Evolutionary conservation across 106 monocot species (phyloP).

Genomic region (Iris macrosiphon): DNA sequence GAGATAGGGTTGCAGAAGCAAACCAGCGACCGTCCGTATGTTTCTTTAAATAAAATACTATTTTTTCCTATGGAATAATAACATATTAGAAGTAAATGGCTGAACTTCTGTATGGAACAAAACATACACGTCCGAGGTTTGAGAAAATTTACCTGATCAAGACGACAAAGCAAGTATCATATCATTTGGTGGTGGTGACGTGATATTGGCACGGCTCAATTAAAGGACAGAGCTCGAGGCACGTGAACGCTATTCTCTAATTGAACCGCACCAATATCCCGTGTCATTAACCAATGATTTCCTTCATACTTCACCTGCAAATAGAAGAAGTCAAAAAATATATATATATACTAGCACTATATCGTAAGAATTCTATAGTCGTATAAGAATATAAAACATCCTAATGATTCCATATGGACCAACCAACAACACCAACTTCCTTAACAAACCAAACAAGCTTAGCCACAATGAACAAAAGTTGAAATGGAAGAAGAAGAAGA

Average conservation of each 20-base stretch:
- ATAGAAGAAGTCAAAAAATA: too few relatives aligned
- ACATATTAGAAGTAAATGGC: too few relatives aligned
- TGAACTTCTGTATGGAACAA: too few relatives aligned
- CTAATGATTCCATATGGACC: background rate
- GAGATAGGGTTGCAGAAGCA: too few relatives aligned
- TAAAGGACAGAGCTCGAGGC: conserved; percentile 20
- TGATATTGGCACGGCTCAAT: conserved; percentile 86
- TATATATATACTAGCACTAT: background rate
- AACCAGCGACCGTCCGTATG: too few relatives aligned
- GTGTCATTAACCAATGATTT: background rate
- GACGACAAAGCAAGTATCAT: too few relatives aligned
- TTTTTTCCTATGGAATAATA: too few relatives aligned
- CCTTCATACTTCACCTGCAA: background rate
- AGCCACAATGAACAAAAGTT: too few relatives aligned
- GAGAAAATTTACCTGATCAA: too few relatives aligned
- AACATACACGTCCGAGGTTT: too few relatives aligned
- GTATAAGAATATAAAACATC: background rate
- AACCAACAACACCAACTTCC: background rate
- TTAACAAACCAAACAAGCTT: background rate
- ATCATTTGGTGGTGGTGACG: too few relatives aligned
- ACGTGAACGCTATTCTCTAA: conserved; percentile 16
- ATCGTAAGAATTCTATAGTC: background rate
- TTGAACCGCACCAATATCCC: conserved; percentile 47
- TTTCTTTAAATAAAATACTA: too few relatives aligned
- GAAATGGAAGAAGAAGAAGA: background rate